Base-by-base conservation (phyloP, 225 moss, liverwort and hornwort genomes). In the Pseudoscleropodium purum region DNA sequence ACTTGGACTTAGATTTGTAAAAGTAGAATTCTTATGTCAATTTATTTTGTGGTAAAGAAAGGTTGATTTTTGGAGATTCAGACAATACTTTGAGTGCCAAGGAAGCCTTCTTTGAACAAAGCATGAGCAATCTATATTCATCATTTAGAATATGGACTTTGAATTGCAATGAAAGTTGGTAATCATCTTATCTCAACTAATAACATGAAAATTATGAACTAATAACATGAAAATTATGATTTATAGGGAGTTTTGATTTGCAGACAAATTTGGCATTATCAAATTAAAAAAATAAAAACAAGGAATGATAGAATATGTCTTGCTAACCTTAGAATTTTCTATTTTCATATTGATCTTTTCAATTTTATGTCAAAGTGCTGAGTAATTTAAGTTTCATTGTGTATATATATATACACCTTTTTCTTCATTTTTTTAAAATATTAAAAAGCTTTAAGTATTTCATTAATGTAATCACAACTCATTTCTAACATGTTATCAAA, bases 241-340 rank as follows among this genome's bases (percentile, higher is more conserved):
- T 39, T 39, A 39, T 24, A 14, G 39, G 1, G n/a, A 24, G 5
- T 70, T 70, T 70, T 2, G 0, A 24, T 3, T 23, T n/a, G 23
- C 4, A 69, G 0, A 4, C 13, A n/a, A n/a, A n/a, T 69, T 24
- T n/a, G 14, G 8, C 3, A 70, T 0, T 5, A 8, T 24, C 7
- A 70, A 70, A 13, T 24, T 8, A 30, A 6, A 1, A 70, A 13
- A 24, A 13, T 0, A 23, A 69, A 37, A 69, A 69, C 1, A 39
- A 14, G 7, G 13, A 4, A 39, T n/a, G 14, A 39, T 24, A 13
- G 24, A 4, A 39, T n/a, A 25, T 15, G 3, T 39, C 8, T 14
- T 29, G 4, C 3, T 39, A 39, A 39, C 13, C 2, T 24, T 1
- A 69, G 23, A n/a, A 70, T 39, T 70, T 13, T 39, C 24, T 2